Evolutionary conservation across 805 yeast species (phyloP).

Genomic region (Barnettozyma sucrosica): DNA sequence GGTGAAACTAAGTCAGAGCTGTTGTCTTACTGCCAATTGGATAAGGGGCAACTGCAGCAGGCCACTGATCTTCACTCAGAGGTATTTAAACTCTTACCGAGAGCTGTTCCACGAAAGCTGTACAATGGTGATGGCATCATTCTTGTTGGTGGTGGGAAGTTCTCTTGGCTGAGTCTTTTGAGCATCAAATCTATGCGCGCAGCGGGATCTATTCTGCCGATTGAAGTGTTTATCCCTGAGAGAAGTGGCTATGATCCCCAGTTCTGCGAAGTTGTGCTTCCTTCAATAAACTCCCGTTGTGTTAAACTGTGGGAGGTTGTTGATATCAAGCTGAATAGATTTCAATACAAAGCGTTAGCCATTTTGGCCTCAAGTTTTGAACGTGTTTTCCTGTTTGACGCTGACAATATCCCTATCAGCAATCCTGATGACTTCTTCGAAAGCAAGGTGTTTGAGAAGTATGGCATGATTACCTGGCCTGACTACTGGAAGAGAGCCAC

Average conservation of each 20-base stretch:
- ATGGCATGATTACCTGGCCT: conserved; percentile 53
- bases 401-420: conserved; percentile 62
- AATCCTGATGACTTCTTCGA: conserved; percentile 48
- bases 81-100: background rate
- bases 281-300: conserved; percentile 55
- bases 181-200: conserved; percentile 49
- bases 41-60: background rate
- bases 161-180: conserved; percentile 50
- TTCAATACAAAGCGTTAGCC: conserved; percentile 66
- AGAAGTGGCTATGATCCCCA: conserved; percentile 60
- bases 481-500: conserved; percentile 63
- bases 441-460: conserved; percentile 35
- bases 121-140: conserved; percentile 46
- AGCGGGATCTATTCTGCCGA: conserved; percentile 60
- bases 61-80: background rate
- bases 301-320: conserved; percentile 41
- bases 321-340: conserved; percentile 37
- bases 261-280: conserved; percentile 56
- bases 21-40: background rate
- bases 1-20: background rate
- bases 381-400: conserved; percentile 64
- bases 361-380: conserved; percentile 70
- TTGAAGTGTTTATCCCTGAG: conserved; percentile 71
- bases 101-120: background rate
- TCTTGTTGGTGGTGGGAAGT: conserved; percentile 64